A percentile compares a stretch with the other conserved stretches of the same genome.
phyloP scores from a whole-genome alignment of 2,329 filamentous ascomycete genomes.

The Xylaria hypoxylon region DNA sequence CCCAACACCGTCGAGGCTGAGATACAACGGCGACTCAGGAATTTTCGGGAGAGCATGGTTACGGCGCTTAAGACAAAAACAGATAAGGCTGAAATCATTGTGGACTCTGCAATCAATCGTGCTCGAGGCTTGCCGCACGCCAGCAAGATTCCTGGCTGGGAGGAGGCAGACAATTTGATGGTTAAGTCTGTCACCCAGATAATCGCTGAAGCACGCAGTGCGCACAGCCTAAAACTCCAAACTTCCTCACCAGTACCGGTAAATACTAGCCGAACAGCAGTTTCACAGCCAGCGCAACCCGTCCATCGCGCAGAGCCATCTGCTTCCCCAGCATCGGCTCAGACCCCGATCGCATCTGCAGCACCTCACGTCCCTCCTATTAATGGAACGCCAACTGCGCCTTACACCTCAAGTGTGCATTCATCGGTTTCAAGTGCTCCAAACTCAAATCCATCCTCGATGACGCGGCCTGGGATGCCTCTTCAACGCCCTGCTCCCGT shows the following conservation, averaged over 20 bases:
- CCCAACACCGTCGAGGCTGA: constrained; percentile 44
- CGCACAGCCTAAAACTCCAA: constrained; percentile 40
- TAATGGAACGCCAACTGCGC: constrained; percentile 25
- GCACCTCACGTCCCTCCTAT: constrained; percentile 30
- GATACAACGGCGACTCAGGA: constrained; percentile 48
- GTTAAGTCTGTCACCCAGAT: constrained; percentile 49
- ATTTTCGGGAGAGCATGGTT: constrained; percentile 50
- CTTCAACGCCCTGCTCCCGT: constrained; percentile 46
- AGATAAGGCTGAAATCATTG: constrained; percentile 49
- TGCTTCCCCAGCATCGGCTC: constrained; percentile 43
- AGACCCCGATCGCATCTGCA: constrained; percentile 28
- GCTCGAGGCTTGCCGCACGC: constrained; percentile 49
- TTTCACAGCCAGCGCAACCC: constrained; percentile 39
- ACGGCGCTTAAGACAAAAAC: constrained; percentile 48
- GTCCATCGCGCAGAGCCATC: constrained; percentile 41
- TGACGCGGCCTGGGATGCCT: constrained; percentile 41
- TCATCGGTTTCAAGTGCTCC: constrained; percentile 9
- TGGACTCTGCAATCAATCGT: constrained; percentile 51
- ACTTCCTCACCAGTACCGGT: constrained; percentile 35
- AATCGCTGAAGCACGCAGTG: constrained; percentile 48
- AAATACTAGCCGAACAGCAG: constrained; percentile 31
- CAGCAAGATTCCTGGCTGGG: constrained; percentile 48
- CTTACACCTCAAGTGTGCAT: constrained; percentile 23
- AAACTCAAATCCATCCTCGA: constrained; percentile 35
- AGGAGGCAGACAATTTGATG: constrained; percentile 49